These are phyloP conservation scores for Hygrophoropsis aurantiaca DNA, from an alignment of 768 basidiomycete species.

Conservation along the genomic window DNA sequence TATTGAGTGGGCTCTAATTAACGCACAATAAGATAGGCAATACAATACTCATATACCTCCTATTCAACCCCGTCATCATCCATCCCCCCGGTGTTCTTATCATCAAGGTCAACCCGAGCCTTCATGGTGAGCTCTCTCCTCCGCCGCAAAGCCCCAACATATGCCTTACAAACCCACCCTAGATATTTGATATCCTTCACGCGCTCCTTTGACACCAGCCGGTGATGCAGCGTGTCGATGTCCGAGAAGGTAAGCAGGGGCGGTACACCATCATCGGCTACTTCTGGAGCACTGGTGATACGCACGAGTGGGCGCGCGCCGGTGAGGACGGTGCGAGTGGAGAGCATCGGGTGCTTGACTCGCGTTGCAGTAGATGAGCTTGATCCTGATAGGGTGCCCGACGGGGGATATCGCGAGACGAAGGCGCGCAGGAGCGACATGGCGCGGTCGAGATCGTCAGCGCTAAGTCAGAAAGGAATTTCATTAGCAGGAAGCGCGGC, in stretches of 20 bases:
- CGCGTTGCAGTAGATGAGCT: constrained; percentile 14
- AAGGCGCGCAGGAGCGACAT: constrained; percentile 61
- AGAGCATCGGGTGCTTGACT: constrained; percentile 50
- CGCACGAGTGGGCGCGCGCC: constrained; percentile 67
- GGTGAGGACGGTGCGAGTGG: constrained; percentile 55
- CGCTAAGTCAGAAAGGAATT: constrained; percentile 30
- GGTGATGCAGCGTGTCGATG: constrained; percentile 76
- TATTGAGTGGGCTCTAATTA: too few species aligned
- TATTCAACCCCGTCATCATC: too few species aligned
- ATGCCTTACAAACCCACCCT: constrained; percentile 72
- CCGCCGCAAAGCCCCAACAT: constrained; percentile 63
- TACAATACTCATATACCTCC: too few species aligned
- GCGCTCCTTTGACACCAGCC: constrained; percentile 49
- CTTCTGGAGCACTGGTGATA: constrained; percentile 53
- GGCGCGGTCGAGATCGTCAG: constrained; percentile 50
- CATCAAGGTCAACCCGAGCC: constrained; percentile 25
- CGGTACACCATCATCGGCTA: constrained; percentile 78
- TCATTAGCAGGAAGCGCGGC: background rate
- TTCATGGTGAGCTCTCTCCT: constrained; percentile 55
- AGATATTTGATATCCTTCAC: constrained; percentile 61
- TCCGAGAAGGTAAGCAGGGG: constrained; percentile 78
- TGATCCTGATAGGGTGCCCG: constrained; percentile 40
- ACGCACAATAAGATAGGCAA: too few species aligned
- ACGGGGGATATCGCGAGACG: constrained; percentile 62
- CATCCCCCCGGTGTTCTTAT: too few species aligned